Percentiles rank a stretch among this genome's conserved stretches.
Conservation (phyloP, 805 yeast species). For the Wickerhamomyces tratensis region DNA sequence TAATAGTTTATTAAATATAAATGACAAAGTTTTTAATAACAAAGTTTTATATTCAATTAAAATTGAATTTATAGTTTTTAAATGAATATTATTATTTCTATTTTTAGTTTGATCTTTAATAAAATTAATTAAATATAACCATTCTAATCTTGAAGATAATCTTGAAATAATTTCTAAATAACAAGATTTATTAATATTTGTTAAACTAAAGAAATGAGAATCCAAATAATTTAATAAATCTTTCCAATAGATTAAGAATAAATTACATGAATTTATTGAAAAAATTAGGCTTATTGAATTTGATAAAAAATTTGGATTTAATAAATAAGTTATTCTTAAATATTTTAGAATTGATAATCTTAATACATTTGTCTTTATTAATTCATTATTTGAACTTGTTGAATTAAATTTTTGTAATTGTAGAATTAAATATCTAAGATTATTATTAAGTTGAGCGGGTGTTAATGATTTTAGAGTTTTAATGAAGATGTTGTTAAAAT, state of each 20-base stretch:
- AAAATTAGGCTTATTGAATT: too few relatives aligned
- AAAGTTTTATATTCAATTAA: too few relatives aligned
- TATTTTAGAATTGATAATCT: constrained; percentile 8
- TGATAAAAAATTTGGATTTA: background rate
- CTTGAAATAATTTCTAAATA: constrained; percentile 24
- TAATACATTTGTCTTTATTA: constrained; percentile 5
- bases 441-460: background rate
- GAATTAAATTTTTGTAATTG: constrained; percentile 1
- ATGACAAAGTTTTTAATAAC: background rate
- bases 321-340: constrained; percentile 2
- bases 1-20: background rate
- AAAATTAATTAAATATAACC: background rate
- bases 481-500: too few relatives aligned
- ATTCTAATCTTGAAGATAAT: constrained; percentile 16
- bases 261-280: background rate
- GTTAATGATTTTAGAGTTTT: too few relatives aligned
- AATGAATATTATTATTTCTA: too few relatives aligned
- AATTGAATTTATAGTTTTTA: too few relatives aligned
- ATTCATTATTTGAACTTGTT: constrained; percentile 1
- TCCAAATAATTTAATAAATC: constrained; percentile 3
- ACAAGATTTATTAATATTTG: constrained; percentile 15
- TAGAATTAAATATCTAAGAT: background rate
- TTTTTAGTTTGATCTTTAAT: too few relatives aligned
- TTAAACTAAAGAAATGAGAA: constrained; percentile 3
- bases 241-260: constrained; percentile 3